phyloP scores from a whole-genome alignment of 371 early-diverging fungal genomes.

The Mortierella sp. region DNA sequence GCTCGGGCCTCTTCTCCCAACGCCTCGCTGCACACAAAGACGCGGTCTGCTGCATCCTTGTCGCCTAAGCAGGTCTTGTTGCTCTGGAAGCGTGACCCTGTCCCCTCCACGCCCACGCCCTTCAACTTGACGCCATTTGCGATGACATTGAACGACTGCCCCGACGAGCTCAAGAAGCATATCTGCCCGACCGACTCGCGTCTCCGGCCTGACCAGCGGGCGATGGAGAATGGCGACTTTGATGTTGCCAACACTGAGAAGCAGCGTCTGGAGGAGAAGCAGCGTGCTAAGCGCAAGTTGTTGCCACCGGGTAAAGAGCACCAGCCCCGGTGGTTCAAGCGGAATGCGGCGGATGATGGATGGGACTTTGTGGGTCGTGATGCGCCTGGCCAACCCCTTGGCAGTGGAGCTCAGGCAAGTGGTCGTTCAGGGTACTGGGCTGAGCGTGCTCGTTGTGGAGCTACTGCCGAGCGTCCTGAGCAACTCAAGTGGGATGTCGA shows the following conservation, averaged over 20 bases:
- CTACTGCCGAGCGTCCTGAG: conserved; percentile 42
- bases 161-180: conserved; percentile 62
- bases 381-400: conserved; percentile 39
- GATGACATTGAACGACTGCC: conserved; percentile 78
- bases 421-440: conserved; percentile 64
- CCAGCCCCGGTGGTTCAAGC: conserved; percentile 82
- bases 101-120: conserved; percentile 62
- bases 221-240: conserved; percentile 80
- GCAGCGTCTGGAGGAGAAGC: conserved; percentile 78
- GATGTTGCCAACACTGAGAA: conserved; percentile 78
- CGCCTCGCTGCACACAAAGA: conserved; percentile 23
- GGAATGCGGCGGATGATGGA: conserved; percentile 66
- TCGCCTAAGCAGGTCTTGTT: conserved; percentile 62
- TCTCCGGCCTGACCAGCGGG: conserved; percentile 83
- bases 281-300: conserved; percentile 71
- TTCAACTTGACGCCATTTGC: conserved; percentile 86
- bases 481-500: conserved; percentile 60
- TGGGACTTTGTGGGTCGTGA: conserved; percentile 64
- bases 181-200: conserved; percentile 86
- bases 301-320: conserved; percentile 69
- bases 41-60: conserved; percentile 30
- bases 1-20: neutral
- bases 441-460: conserved; percentile 60
- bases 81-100: conserved; percentile 77
- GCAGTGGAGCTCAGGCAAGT: conserved; percentile 18